These are phyloP conservation scores for Mesembryanthemum crystallinum DNA, from an alignment of 148 eudicot genomes.

Conservation along the genomic window DNA sequence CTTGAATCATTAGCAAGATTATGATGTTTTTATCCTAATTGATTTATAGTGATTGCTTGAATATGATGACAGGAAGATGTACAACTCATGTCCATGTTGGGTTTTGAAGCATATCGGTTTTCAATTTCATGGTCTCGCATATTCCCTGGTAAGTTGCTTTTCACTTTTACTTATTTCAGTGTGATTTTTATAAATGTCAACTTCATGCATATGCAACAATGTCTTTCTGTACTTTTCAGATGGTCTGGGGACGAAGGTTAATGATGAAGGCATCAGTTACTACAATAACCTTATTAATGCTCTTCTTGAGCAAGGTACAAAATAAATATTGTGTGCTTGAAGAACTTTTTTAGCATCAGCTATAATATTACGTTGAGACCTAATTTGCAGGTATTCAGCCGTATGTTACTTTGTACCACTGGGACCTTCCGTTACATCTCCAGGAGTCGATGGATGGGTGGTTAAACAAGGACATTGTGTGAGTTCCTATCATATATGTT, in stretches of 20 bases:
- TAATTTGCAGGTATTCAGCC: conserved; percentile 64
- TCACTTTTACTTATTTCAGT: not conserved
- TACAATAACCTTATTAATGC: conserved; percentile 68
- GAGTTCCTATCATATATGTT: conserved; percentile 28
- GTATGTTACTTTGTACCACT: conserved; percentile 68
- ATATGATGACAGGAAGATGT: conserved; percentile 62
- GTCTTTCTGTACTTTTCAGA: conserved; percentile 44
- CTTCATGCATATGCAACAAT: not conserved
- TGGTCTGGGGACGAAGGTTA: conserved; percentile 72
- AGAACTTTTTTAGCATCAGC: not conserved
- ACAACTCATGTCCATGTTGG: conserved; percentile 63
- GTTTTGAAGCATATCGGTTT: conserved; percentile 73
- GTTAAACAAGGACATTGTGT: conserved; percentile 65
- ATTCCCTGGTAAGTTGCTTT: conserved; percentile 55
- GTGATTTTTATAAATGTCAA: not conserved
- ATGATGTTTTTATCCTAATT: not conserved
- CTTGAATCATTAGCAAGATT: not conserved
- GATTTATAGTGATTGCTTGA: not conserved
- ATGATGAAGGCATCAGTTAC: conserved; percentile 64
- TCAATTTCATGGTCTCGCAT: conserved; percentile 86
- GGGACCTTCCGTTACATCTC: conserved; percentile 87
- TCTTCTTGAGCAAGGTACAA: conserved; percentile 63
- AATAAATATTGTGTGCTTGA: not conserved
- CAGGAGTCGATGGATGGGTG: conserved; percentile 74
- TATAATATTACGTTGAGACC: conserved; percentile 9